Evolutionary conservation across 495 filamentous ascomycete genomes (phyloP).

Genomic region (Talaromyces borbonicus): DNA sequence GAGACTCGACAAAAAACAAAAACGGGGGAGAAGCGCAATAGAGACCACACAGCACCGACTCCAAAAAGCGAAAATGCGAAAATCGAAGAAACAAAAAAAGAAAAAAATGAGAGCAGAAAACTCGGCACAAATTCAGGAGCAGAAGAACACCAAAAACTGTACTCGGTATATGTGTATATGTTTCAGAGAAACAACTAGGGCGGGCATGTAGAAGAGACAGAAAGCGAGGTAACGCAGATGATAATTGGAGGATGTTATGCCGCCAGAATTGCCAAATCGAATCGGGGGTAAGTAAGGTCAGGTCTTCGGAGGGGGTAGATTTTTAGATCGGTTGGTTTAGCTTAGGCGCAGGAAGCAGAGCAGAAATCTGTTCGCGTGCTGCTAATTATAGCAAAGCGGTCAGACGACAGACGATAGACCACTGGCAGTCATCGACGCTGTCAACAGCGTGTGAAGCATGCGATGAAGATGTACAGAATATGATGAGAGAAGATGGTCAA

Average conservation of each 20-base stretch:
- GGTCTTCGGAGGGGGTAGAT: no score
- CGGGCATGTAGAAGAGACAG: not conserved
- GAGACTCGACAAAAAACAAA: no score
- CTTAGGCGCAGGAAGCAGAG: not conserved
- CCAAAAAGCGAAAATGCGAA: not conserved
- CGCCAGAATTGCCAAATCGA: not conserved
- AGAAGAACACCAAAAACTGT: not conserved
- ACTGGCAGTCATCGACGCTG: no score
- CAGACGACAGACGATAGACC: conserved; percentile 1
- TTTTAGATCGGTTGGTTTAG: no score
- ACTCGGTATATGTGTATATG: not conserved
- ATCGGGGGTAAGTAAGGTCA: not conserved
- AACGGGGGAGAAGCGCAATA: not conserved
- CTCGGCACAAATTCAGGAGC: not conserved
- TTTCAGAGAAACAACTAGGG: not conserved
- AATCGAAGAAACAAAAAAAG: not conserved
- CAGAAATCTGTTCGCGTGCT: no score
- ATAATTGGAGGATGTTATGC: conserved; percentile 1
- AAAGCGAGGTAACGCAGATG: not conserved
- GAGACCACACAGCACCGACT: not conserved
- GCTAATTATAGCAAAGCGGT: conserved; percentile 9
- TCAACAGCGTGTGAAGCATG: no score
- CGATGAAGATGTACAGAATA: no score
- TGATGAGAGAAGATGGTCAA: not conserved
- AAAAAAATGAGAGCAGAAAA: not conserved